Base-by-base conservation (phyloP, 441 rosid genomes). In the Breynia disticha region DNA sequence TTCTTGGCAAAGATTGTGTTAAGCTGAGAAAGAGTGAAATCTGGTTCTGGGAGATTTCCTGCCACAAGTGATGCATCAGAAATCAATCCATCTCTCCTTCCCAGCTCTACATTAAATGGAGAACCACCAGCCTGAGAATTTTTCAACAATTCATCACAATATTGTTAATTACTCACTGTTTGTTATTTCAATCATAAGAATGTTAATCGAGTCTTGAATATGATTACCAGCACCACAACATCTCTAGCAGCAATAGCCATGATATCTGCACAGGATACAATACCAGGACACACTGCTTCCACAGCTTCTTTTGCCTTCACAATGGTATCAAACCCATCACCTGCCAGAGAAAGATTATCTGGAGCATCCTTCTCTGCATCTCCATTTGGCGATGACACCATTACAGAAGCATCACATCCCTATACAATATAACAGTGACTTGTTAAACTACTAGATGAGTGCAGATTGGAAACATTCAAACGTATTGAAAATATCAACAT, bases 381-480 rank as follows among this genome's bases (percentile, higher is more conserved):
- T 50, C 75, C 76, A 53, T 55, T 66, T 42, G 79, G 24, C 11
- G 93, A 87, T 0, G 79, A 59, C 15, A 81, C 71, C 67, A 86
- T 84, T 42, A 82, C 15, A 2, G 95, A 89, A 14, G 81, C 97
- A 39, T 89, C 90, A 5, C 93, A 86, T 2, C 95, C 97, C 95
- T 80, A 41, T 3, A 41, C 44, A 41, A 41, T 41, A 11, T 41
- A 41, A 28, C 8, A 28, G 35, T 28, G 8, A 28, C 35, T 28
- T 28, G 35, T 28, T 9, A 28, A n/a, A 28, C 35, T 1, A 28
- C 35, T 28, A 3, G 35, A 28, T 28, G 35, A 9, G 5, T 28
- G 35, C 5, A 0, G 1, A 28, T 28, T 28, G 8, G 35, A 24
- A 24, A 24, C 7, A 2, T 24, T 24, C 32, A 28, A 28, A 28